Conservation (phyloP, 1,139 yeast genomes). For the Saccharomyces hybrid region DNA sequence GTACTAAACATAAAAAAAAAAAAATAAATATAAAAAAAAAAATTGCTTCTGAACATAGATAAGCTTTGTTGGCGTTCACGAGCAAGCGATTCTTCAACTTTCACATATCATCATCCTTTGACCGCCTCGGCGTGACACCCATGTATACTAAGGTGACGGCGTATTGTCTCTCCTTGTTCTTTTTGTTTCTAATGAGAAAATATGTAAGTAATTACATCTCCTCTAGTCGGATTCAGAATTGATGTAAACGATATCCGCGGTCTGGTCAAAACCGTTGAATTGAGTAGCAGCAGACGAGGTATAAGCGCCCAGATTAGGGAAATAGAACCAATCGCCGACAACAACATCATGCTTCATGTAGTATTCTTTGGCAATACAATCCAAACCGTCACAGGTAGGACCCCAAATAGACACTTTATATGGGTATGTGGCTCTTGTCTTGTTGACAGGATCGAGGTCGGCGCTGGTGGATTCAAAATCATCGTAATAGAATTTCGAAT, state of each 20-base stretch:
- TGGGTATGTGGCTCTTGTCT: conserved; percentile 10
- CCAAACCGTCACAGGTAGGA: conserved; percentile 96
- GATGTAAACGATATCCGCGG: conserved; percentile 56
- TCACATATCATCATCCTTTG: background rate
- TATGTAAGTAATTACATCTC: background rate
- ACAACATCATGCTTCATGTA: conserved; percentile 51
- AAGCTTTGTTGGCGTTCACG: too few species aligned
- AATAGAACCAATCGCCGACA: conserved; percentile 91
- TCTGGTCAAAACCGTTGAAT: conserved; percentile 75
- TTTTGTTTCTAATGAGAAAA: background rate
- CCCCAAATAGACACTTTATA: conserved; percentile 80
- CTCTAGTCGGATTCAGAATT: conserved; percentile 19
- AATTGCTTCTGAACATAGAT: too few species aligned
- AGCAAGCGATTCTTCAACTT: too few species aligned
- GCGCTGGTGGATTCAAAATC: conserved; percentile 23
- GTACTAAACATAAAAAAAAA: background rate
- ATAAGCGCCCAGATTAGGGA: conserved; percentile 82
- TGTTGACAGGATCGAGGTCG: conserved; percentile 4
- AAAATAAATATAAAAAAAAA: too few species aligned
- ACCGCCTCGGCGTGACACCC: background rate
- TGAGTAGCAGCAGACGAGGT: conserved; percentile 84
- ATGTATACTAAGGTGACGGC: too few species aligned
- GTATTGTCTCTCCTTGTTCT: background rate
- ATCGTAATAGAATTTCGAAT: conserved; percentile 42
- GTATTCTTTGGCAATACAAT: conserved; percentile 58